A percentile compares a stretch with the other conserved stretches of the same genome.
Evolutionary conservation across 75 land plant species (phyloP).

Genomic region (Picea glauca): DNA sequence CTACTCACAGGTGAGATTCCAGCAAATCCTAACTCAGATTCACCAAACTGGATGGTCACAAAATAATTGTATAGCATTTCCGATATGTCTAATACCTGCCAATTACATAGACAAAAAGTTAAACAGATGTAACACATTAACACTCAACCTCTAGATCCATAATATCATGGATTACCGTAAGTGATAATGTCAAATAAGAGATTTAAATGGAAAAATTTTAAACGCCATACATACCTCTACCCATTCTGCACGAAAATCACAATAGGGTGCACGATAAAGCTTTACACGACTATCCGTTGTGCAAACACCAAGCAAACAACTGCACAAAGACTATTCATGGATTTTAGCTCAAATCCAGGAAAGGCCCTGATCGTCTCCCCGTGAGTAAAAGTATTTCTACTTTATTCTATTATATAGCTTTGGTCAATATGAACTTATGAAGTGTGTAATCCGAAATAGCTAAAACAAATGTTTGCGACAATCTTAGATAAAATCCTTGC

Average conservation of each 20-base stretch:
- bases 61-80: slow-evolving; percentile 36
- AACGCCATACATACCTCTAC: slow-evolving; percentile 50
- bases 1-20: slow-evolving; percentile 6
- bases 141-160: background rate
- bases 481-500: background rate
- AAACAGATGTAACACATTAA: background rate
- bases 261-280: slow-evolving; percentile 74
- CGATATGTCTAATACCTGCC: slow-evolving; percentile 39
- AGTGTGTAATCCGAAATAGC: background rate
- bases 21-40: slow-evolving; percentile 6
- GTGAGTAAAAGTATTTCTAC: background rate
- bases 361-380: background rate
- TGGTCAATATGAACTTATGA: background rate
- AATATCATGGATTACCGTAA: background rate
- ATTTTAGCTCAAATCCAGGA: background rate
- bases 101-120: background rate
- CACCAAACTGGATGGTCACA: slow-evolving; percentile 19
- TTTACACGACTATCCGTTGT: slow-evolving; percentile 74
- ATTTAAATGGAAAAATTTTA: background rate
- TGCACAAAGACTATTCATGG: slow-evolving; percentile 17
- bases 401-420: background rate
- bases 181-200: background rate
- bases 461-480: background rate
- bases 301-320: slow-evolving; percentile 90
- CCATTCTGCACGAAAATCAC: slow-evolving; percentile 82